Conservation (phyloP, 768 basidiomycete genomes). For the Pleurotus djamor region DNA sequence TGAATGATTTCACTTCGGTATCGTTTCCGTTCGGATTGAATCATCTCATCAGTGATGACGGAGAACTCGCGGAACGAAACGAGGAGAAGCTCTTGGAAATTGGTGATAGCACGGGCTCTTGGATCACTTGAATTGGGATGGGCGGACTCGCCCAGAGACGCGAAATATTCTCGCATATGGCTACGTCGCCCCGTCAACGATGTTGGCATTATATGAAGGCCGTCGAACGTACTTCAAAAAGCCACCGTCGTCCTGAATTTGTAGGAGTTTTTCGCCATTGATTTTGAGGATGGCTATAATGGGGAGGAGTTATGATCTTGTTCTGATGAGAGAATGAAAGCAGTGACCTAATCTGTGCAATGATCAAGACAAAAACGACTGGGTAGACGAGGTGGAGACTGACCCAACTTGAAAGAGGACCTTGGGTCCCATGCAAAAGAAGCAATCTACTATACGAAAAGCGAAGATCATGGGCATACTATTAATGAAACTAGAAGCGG, state of each 20-base stretch:
- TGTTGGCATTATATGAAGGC: not conserved
- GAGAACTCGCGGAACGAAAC: slow-evolving; percentile 98
- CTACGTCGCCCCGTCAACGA: slow-evolving; percentile 31
- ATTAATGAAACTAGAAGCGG: slow-evolving; percentile 67
- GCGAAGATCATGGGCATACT: slow-evolving; percentile 98
- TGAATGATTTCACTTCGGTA: slow-evolving; percentile 89
- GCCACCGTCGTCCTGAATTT: slow-evolving; percentile 95
- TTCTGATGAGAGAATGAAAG: slow-evolving; percentile 19
- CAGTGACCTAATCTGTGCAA: slow-evolving; percentile 14
- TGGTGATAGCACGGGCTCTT: slow-evolving; percentile 88
- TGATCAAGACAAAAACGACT: not conserved
- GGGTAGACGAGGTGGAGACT: slow-evolving; percentile 20
- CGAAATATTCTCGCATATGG: slow-evolving; percentile 94
- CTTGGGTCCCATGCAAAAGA: slow-evolving; percentile 98
- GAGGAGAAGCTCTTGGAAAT: slow-evolving; percentile 95
- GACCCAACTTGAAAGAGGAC: slow-evolving; percentile 99
- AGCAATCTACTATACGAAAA: slow-evolving; percentile 96
- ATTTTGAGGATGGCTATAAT: slow-evolving; percentile 89
- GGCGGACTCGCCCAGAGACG: slow-evolving; percentile 89
- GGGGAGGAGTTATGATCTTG: slow-evolving; percentile 10
- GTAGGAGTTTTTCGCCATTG: slow-evolving; percentile 88
- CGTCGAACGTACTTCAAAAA: slow-evolving; percentile 77
- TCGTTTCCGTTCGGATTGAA: slow-evolving; percentile 79
- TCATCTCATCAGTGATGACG: slow-evolving; percentile 93
- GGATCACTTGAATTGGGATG: slow-evolving; percentile 89